Evolutionary conservation across 371 early-diverging fungal species (phyloP).

Genomic region (Mortierella sp.): DNA sequence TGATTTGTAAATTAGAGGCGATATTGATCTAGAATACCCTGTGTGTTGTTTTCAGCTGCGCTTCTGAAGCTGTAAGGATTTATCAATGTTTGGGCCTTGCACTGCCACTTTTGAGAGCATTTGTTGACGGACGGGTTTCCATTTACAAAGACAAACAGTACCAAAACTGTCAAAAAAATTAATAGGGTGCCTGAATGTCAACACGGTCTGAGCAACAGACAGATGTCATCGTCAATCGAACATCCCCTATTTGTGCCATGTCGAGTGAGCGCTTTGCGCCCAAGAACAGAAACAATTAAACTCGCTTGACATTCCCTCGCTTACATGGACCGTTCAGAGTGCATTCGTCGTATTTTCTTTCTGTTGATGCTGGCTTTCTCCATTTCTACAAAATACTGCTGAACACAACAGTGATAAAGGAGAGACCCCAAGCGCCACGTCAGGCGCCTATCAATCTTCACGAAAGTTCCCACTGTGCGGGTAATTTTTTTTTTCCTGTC

Average conservation of each 20-base stretch:
- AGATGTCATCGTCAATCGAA: background rate
- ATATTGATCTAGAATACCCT: background rate
- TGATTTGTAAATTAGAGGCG: background rate
- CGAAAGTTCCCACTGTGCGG: slow-evolving; percentile 13
- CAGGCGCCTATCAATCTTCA: slow-evolving; percentile 6
- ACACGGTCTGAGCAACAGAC: background rate
- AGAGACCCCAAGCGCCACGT: background rate
- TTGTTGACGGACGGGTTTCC: slow-evolving; percentile 1
- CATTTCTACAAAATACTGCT: too few relatives aligned
- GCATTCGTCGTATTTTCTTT: background rate
- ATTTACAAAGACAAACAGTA: background rate
- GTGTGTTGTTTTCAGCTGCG: slow-evolving; percentile 1
- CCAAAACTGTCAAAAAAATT: background rate
- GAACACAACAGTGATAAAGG: background rate
- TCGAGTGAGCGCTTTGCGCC: too few relatives aligned
- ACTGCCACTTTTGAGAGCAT: slow-evolving; percentile 24
- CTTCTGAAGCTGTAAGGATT: background rate
- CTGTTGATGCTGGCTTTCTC: too few relatives aligned
- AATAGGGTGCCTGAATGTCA: background rate
- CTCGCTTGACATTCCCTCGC: background rate
- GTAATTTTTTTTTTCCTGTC: background rate
- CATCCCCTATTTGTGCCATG: background rate
- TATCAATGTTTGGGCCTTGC: slow-evolving; percentile 11
- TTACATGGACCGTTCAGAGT: background rate
- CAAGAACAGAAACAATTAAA: background rate